These are phyloP conservation scores for Penicillium crustosum DNA, from an alignment of 2,329 filamentous ascomycete genomes.

Conservation along the genomic window DNA sequence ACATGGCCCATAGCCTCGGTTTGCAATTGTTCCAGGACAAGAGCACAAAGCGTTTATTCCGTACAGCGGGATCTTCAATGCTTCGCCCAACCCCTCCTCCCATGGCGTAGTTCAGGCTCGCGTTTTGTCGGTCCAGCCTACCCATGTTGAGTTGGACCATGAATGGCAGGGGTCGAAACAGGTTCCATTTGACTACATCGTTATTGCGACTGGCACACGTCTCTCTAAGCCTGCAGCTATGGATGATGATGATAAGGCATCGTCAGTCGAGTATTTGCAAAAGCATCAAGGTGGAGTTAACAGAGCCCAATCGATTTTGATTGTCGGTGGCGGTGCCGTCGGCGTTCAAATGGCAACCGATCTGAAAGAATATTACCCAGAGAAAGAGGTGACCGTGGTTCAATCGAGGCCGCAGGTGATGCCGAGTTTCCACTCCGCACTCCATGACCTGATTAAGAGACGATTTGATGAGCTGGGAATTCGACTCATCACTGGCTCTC, in stretches of 20 bases:
- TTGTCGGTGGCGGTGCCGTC: constrained; percentile 52
- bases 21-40: constrained; percentile 36
- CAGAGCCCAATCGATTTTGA: constrained; percentile 31
- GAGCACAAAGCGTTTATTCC: constrained; percentile 41
- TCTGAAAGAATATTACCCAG: constrained; percentile 49
- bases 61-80: constrained; percentile 34
- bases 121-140: constrained; percentile 30
- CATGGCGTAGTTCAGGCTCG: constrained; percentile 36
- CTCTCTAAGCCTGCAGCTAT: constrained; percentile 37
- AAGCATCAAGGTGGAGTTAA: constrained; percentile 35
- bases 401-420: constrained; percentile 47
- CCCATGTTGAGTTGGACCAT: constrained; percentile 34
- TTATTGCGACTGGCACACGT: constrained; percentile 36
- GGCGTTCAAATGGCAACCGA: constrained; percentile 54
- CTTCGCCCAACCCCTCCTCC: constrained; percentile 20
- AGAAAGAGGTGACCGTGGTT: constrained; percentile 50
- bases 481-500: constrained; percentile 32
- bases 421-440: constrained; percentile 33
- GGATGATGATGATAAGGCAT: constrained; percentile 34
- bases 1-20: constrained; percentile 27
- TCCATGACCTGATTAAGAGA: constrained; percentile 33
- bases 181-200: constrained; percentile 36
- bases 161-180: constrained; percentile 36
- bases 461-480: constrained; percentile 38
- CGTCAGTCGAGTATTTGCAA: constrained; percentile 36